Evolutionary conservation across 768 basidiomycete genomes (phyloP), one percentile per base, ranked within the genome.

Genomic region (Lentinula raphanica): DNA sequence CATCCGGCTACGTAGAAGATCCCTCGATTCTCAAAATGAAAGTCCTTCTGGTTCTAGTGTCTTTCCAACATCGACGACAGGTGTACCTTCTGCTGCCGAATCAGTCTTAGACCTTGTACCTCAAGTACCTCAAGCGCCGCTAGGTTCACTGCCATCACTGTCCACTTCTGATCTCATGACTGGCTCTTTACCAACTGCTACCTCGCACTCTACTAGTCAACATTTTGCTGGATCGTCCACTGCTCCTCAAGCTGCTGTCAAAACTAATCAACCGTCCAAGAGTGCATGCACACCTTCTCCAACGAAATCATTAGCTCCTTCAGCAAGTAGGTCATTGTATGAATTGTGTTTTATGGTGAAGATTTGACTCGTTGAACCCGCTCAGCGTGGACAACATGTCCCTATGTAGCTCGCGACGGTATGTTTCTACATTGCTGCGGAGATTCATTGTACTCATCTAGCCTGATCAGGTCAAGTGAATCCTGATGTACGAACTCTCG

Each of bases 361-460:
- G 59, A 35, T 17, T 36, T 38, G 51, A 61, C 9, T 60, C 49
- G n/a, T n/a, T n/a, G 21, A 53, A 36, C 29, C 3, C 12, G 19
- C 28, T 31, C 11, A 73, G 70, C 69, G 0, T 76, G 73, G 72
- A 74, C 73, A 4, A 70, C 69, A 15, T 74, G 84, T 64, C 72
- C 74, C 1, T 84, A 84, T 61, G 68, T 72, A n/a, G 67, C 69
- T 13, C 74, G 71, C 3, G 84, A 85, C 61, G 84, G 83, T 23
- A 62, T 1, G 54, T 0, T 29, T 19, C 27, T 27, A 39, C 12
- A 28, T 7, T 28, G 17, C 11, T 17, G 5, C 31, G 11, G 12
- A 39, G 27, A 5, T 19, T 0, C 17, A 9, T 38, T 23, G 23
- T 38, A 7, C 53, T 54, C 9, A 54, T 9, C 1, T 13, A 56